Evolutionary conservation across 768 basidiomycete genomes (phyloP), one percentile per base, ranked within the genome.

Genomic region (Terana coerulea): DNA sequence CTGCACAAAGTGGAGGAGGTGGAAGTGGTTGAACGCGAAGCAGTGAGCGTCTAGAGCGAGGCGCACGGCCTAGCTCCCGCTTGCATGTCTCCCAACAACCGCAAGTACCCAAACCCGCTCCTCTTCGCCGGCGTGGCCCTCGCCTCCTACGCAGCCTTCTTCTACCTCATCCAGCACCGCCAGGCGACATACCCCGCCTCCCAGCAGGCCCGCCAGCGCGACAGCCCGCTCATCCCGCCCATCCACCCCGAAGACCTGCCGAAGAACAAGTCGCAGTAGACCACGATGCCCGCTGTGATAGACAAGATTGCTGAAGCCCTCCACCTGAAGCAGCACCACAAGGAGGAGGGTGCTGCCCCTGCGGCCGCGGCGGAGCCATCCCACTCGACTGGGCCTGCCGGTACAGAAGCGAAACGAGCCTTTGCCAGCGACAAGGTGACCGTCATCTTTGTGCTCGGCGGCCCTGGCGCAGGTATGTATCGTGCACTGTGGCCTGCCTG

Each of bases 401-500:
- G 14, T 35, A 22, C 49, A n/a, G n/a, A 41, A 22, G 29, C 51
- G 10, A 30, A 58, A 12, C 11, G 56, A 36, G 56, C 64, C 4
- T 95, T 97, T 61, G 83, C 91, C 67, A 67, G 72, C 28, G 64
- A 66, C 41, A 85, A 90, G 56, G 86, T 98, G 61, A 85, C 80
- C 15, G 95, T 99, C 51, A 76, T 98, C 63, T 99, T 90, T 63
- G 95, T 98, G 22, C 84, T 99, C 12, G 97, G 97, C 31, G 97
- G 97, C 0, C 97, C 97, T 17, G 97, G 97, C 45, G 94, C 94
- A 61, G 95, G 95, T 86, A 56, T 58, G 67, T 45, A 17, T 7
- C 7, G 9, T 51, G 45, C 17, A 36, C 53, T 26, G 17, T 28
- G 51, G n/a, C 24, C 15, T 11, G 47, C 54, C 43, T 17, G 49